Evolutionary conservation across 2,329 filamentous ascomycete species (phyloP).

Genomic region (Calcarisporium arbuscula): DNA sequence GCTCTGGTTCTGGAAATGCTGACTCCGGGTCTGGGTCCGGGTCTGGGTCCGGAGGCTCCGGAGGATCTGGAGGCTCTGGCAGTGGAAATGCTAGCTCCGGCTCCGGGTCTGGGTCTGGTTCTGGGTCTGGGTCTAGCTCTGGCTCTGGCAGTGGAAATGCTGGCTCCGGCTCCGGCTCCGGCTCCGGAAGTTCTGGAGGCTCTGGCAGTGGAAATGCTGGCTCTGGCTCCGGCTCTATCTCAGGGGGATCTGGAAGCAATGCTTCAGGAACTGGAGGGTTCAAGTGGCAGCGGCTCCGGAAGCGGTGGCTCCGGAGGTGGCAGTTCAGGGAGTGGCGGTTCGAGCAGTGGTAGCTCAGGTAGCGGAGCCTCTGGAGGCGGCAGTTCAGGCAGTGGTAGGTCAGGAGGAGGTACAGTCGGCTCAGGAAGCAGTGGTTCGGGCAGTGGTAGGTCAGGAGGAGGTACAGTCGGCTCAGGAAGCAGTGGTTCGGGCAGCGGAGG

Average conservation of each 20-base stretch:
- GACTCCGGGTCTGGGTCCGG: constrained; percentile 1
- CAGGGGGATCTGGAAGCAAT: neutral
- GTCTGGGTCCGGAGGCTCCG: neutral
- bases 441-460: no score
- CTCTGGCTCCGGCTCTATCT: constrained; percentile 1
- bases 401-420: no score
- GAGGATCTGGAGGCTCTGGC: neutral
- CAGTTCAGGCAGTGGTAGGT: no score
- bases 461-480: no score
- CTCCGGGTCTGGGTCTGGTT: constrained; percentile 2
- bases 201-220: neutral
- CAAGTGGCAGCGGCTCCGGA: no score
- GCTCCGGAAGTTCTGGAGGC: neutral
- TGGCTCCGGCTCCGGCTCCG: constrained; percentile 1
- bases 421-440: no score
- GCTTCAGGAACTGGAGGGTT: neutral
- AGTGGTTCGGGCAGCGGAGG: no score
- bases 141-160: neutral
- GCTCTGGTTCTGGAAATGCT: constrained; percentile 3
- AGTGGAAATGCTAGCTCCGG: neutral
- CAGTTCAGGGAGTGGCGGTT: no score
- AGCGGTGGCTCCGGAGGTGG: no score
- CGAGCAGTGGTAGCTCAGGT: no score
- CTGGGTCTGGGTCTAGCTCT: constrained; percentile 3
- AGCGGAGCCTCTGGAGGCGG: no score